These are phyloP conservation scores for Daphne laureola DNA, from an alignment of 441 rosid species.

Conservation along the genomic window DNA sequence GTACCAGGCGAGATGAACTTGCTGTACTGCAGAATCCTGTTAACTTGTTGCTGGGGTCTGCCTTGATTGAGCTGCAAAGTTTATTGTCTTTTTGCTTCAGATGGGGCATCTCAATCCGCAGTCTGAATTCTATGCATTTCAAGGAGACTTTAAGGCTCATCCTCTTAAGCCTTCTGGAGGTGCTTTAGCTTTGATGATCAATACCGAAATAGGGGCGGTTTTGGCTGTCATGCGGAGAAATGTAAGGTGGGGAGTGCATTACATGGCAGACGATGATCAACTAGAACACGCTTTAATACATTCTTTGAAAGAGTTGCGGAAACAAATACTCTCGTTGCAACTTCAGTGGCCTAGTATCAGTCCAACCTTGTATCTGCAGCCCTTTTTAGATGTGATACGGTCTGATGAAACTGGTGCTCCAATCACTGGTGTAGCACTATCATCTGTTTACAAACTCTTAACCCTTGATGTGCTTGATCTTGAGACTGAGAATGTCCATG, in stretches of 20 bases:
- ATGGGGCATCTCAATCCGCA: conserved; percentile 68
- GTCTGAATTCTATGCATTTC: conserved; percentile 44
- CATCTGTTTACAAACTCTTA: conserved; percentile 83
- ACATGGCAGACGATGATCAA: conserved; percentile 79
- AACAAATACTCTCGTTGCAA: conserved; percentile 75
- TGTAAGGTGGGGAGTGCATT: conserved; percentile 89
- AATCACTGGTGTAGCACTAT: conserved; percentile 92
- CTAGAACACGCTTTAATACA: conserved; percentile 87
- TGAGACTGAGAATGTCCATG: conserved; percentile 67
- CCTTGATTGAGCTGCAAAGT: conserved; percentile 16
- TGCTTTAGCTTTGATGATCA: conserved; percentile 67
- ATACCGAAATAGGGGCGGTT: conserved; percentile 86
- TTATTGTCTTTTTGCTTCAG: conserved; percentile 21
- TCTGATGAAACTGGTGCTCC: conserved; percentile 97
- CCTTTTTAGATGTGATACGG: conserved; percentile 81
- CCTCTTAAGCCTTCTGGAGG: conserved; percentile 35
- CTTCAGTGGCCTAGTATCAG: conserved; percentile 57
- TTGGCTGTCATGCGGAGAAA: conserved; percentile 96
- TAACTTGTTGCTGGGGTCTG: conserved; percentile 16
- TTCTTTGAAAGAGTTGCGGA: conserved; percentile 80
- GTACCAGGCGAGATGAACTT: conserved; percentile 4
- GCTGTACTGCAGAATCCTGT: conserved; percentile 2
- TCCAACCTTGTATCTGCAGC: conserved; percentile 70
- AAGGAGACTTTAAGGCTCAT: conserved; percentile 48
- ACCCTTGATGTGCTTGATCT: conserved; percentile 68